Evolutionary conservation across 148 eudicot genomes (phyloP).

Genomic region (Chenopodium formosanum): DNA sequence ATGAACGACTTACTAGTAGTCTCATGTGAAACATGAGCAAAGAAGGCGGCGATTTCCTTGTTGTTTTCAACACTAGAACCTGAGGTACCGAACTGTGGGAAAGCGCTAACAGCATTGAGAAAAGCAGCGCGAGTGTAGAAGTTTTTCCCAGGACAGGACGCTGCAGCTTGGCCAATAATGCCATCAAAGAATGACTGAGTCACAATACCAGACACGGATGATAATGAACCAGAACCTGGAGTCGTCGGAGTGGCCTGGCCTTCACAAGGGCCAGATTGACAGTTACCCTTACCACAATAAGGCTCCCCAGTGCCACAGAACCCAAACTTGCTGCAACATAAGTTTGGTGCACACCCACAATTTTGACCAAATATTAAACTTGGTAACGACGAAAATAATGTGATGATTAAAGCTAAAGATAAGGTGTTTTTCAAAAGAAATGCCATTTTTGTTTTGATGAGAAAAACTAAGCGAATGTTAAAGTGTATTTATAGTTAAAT

Average conservation of each 20-base stretch:
- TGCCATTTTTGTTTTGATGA: constrained; percentile 26
- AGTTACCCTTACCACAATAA: constrained; percentile 45
- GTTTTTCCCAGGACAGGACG: constrained; percentile 47
- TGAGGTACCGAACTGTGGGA: constrained; percentile 42
- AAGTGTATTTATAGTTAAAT: constrained; percentile 26
- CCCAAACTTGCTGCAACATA: constrained; percentile 50
- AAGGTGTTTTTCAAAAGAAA: background rate
- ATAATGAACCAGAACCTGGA: background rate
- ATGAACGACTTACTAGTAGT: constrained; percentile 51
- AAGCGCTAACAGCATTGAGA: constrained; percentile 35
- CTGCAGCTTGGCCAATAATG: constrained; percentile 36
- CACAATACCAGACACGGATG: constrained; percentile 35
- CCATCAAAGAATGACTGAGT: constrained; percentile 48
- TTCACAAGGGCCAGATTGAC: constrained; percentile 46
- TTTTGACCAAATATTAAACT: constrained; percentile 33
- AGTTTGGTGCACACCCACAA: constrained; percentile 39
- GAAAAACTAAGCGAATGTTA: background rate
- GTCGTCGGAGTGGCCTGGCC: background rate
- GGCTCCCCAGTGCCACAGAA: constrained; percentile 38
- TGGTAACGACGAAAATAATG: constrained; percentile 22
- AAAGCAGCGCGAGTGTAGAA: constrained; percentile 51
- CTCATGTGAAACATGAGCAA: constrained; percentile 71
- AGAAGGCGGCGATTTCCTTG: constrained; percentile 71
- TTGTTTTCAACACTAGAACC: constrained; percentile 45
- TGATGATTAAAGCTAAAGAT: constrained; percentile 17